These are phyloP conservation scores for Thelephora ganbajun DNA, from an alignment of 768 basidiomycete species.

Conservation along the genomic window DNA sequence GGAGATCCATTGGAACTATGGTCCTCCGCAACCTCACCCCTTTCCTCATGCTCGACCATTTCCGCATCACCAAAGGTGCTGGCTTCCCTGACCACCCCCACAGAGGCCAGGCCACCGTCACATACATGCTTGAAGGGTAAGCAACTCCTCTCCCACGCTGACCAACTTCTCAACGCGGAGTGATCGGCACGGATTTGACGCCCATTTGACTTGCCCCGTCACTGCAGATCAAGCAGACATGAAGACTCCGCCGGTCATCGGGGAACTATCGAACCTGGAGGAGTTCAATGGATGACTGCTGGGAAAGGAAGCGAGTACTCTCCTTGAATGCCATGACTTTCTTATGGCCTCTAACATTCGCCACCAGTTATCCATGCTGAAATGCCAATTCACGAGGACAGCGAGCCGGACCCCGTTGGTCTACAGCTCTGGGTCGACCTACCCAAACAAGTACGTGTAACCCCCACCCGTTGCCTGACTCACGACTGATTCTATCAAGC, in stretches of 20 bases:
- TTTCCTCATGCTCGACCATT: slow-evolving; percentile 85
- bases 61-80: slow-evolving; percentile 54
- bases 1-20: slow-evolving; percentile 73
- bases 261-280: slow-evolving; percentile 64
- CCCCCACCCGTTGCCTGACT: neutral
- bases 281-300: slow-evolving; percentile 93
- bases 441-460: slow-evolving; percentile 41
- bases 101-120: slow-evolving; percentile 77
- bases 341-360: neutral
- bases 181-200: neutral
- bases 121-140: slow-evolving; percentile 80
- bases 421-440: slow-evolving; percentile 84
- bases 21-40: slow-evolving; percentile 71
- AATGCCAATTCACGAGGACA: slow-evolving; percentile 72
- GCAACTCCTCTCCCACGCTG: slow-evolving; percentile 1
- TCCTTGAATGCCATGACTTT: neutral
- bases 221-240: slow-evolving; percentile 54
- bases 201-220: neutral
- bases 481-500: slow-evolving; percentile 19
- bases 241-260: slow-evolving; percentile 88
- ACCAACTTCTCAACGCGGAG: neutral
- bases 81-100: slow-evolving; percentile 93
- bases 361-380: slow-evolving; percentile 54
- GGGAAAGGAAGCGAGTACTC: slow-evolving; percentile 19
- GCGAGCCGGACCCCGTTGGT: slow-evolving; percentile 61